phyloP scores from a whole-genome alignment of 805 yeast species.

The Tetrapisispora phaffii region DNA sequence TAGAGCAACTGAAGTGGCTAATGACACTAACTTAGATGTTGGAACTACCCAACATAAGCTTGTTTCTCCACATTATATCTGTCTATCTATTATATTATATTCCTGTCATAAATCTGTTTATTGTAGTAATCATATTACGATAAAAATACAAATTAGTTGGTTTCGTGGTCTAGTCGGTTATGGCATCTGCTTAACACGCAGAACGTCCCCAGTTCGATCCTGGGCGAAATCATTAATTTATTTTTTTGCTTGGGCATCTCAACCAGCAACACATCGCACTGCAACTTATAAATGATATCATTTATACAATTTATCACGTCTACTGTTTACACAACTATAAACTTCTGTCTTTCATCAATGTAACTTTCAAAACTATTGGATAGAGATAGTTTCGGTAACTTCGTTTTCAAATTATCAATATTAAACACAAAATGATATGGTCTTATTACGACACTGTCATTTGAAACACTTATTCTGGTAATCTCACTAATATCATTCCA shows the following conservation, averaged over 20 bases:
- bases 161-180: slow-evolving; percentile 99
- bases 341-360: slow-evolving; percentile 17
- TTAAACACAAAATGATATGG: slow-evolving; percentile 11
- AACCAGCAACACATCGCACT: not conserved
- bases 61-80: no score
- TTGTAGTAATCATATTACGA: no score
- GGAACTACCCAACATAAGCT: no score
- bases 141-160: slow-evolving; percentile 37
- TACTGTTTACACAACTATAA: slow-evolving; percentile 11
- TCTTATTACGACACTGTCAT: not conserved
- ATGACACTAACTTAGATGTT: no score
- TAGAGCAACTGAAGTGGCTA: no score
- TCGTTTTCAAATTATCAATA: slow-evolving; percentile 12
- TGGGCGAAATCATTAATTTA: slow-evolving; percentile 87
- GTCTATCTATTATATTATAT: no score
- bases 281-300: no score
- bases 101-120: no score
- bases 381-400: slow-evolving; percentile 13
- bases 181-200: slow-evolving; percentile 99
- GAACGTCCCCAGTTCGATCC: slow-evolving; percentile 99
- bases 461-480: slow-evolving; percentile 5
- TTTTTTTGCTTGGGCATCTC: slow-evolving; percentile 7
- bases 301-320: not conserved
- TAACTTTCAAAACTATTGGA: slow-evolving; percentile 15
- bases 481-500: slow-evolving; percentile 18